Percentiles rank a stretch among this genome's conserved stretches.
These are phyloP conservation scores for Penicillium sp. DNA, from an alignment of 2,329 filamentous ascomycete genomes.

Conservation along the genomic window DNA sequence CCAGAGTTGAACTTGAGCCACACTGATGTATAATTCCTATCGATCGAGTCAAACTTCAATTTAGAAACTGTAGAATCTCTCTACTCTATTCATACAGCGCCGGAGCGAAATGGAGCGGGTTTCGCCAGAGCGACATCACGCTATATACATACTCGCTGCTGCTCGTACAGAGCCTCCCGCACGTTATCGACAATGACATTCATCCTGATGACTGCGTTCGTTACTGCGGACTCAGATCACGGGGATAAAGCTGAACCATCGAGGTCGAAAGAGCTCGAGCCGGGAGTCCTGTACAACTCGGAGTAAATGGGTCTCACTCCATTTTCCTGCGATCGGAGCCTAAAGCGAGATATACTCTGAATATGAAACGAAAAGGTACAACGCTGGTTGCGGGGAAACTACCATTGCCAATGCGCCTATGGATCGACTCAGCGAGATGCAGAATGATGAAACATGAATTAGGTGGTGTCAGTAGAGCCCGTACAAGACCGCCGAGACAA, in stretches of 20 bases:
- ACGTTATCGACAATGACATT: neutral
- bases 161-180: neutral
- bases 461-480: slow-evolving; percentile 15
- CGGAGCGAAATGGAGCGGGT: neutral
- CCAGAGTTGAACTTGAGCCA: slow-evolving; percentile 4
- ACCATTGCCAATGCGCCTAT: neutral
- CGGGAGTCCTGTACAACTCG: slow-evolving; percentile 19
- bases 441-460: neutral
- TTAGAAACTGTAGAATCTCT: neutral
- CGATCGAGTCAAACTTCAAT: neutral
- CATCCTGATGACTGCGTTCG: slow-evolving; percentile 20
- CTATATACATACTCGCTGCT: slow-evolving; percentile 23
- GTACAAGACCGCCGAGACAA: neutral
- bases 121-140: slow-evolving; percentile 6
- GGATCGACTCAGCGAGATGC: neutral
- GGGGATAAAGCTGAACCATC: slow-evolving; percentile 13
- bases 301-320: neutral
- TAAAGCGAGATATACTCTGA: neutral
- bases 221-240: slow-evolving; percentile 19
- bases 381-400: neutral
- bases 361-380: neutral
- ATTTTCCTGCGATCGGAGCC: neutral
- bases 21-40: neutral
- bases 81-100: neutral
- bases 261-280: slow-evolving; percentile 2